Evolutionary conservation across 768 basidiomycete species (phyloP), one percentile per base, ranked within the genome.

Genomic region (Piloderma croceum): DNA sequence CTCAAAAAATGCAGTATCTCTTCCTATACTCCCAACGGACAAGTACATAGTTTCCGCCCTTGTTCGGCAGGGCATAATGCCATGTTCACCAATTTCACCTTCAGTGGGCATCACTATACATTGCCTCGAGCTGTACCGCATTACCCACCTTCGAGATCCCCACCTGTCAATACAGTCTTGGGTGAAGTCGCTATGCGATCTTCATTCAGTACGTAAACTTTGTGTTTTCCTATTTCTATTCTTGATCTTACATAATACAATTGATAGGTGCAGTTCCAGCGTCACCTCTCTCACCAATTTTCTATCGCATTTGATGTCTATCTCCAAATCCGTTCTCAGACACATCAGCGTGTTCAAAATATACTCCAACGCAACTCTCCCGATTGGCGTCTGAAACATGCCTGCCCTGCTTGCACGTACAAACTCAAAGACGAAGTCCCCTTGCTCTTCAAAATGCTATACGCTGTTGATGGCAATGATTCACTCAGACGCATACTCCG

Each of bases 161-260:
- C 49, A 46, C 13, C 44, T 51, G 6, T 49, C 50, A 2, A 47
- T 54, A 5, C 51, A 55, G 34, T 33, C 40, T 2, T 46, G 39
- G 5, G 37, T 52, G 12, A 49, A 47, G 33, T 47, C 39, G 1
- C 18, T 54, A 3, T 47, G 40, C 29, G 46, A 52, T 23, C 18
- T 47, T n/a, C 45, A 54, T 29, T 22, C 18, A 27, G 38, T 29
- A 29, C 13, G 22, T 13, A 24, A 11, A 17, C 23, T 38, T 23
- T 18, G 17, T 23, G 18, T 12, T 38, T 38, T 12, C 12, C 36
- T 19, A 23, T 20, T 15, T 38, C 11, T 19, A 38, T 38, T 11
- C n/a, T 7, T 21, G 23, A 18, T 10, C 38, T 36, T 7, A 24
- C 21, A 12, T 7, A 17, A 17, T 20, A 36, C 25, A 17, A 11